Evolutionary conservation across 1,284 basidiomycete species (phyloP), one percentile per base, ranked within the genome.

Genomic region (Cutaneotrichosporon daszewskae): DNA sequence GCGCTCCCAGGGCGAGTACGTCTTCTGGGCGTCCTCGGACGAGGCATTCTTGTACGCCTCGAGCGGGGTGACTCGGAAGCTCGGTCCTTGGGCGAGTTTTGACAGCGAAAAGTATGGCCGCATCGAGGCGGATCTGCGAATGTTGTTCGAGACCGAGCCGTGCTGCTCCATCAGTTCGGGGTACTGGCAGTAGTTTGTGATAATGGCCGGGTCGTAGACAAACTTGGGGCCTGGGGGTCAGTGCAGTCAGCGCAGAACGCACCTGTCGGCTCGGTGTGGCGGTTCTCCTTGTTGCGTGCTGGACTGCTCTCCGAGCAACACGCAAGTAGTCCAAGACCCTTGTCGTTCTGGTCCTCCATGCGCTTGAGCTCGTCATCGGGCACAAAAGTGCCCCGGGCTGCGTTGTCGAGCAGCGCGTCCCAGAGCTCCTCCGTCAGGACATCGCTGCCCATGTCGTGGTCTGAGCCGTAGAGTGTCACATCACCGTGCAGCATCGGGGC

Each of bases 71-170:
- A 62, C 57, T 13, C 68, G 55, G 47, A 73, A 56, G 37, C 68
- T 63, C 27, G 57, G 53, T 53, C 62, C 62, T 6, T 58, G 61
- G 16, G 47, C 40, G 28, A 54, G 54, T 47, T 68, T 69, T 29
- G 67, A 72, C 28, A 68, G 54, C 38, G 70, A 69, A 51, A 72
- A 66, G 28, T 69, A 53, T 10, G 71, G 71, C 5, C 62, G 62
- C 20, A 69, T 57, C 17, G 47, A 29, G n/a, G 60, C 53, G 8
- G 57, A 54, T 5, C 66, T 62, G 9, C 59, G 45, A 39, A 58
- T 54, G 19, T 65, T 58, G 39, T 51, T 66, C 17, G 62, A 59
- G 45, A 66, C 62, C 19, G 63, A 56, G 14, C 68, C 66, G 57
- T 70, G 68, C 11, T 49, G 40, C 19, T 50, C 40, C 33, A 63